A percentile compares a stretch with the other conserved stretches of the same genome.
Conservation (phyloP, 768 basidiomycete species). For the Termitomyces sp. region DNA sequence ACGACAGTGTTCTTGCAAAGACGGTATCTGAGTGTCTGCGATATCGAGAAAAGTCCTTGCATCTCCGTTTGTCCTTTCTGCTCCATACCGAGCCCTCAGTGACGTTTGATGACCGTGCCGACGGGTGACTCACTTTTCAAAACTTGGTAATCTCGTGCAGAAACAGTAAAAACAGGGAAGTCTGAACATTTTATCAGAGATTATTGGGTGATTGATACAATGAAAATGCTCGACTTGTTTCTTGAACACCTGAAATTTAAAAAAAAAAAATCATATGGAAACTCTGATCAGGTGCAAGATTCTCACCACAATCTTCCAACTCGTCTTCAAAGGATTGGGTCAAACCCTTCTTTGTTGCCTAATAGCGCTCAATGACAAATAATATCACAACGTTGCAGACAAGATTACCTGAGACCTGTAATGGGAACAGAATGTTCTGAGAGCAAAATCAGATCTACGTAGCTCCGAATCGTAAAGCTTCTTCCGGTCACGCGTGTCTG, state of each 20-base stretch:
- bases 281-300: neutral
- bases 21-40: slow-evolving; percentile 2
- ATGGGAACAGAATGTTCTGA: slow-evolving; percentile 1
- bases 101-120: neutral
- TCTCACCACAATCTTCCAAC: neutral
- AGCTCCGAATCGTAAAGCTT: neutral
- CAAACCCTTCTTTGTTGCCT: neutral
- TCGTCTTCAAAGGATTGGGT: neutral
- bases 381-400: neutral
- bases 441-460: neutral
- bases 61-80: neutral
- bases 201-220: neutral
- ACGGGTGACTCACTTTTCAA: neutral
- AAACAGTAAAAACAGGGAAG: slow-evolving; percentile 1
- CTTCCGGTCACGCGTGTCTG: neutral
- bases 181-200: neutral
- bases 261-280: neutral
- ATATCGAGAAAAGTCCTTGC: neutral
- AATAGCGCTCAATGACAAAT: neutral
- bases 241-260: neutral
- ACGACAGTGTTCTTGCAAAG: neutral
- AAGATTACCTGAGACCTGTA: neutral
- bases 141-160: neutral
- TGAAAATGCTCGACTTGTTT: neutral
- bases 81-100: neutral